Evolutionary conservation across 805 yeast species (phyloP).

Genomic region (Lipomyces orientalis): DNA sequence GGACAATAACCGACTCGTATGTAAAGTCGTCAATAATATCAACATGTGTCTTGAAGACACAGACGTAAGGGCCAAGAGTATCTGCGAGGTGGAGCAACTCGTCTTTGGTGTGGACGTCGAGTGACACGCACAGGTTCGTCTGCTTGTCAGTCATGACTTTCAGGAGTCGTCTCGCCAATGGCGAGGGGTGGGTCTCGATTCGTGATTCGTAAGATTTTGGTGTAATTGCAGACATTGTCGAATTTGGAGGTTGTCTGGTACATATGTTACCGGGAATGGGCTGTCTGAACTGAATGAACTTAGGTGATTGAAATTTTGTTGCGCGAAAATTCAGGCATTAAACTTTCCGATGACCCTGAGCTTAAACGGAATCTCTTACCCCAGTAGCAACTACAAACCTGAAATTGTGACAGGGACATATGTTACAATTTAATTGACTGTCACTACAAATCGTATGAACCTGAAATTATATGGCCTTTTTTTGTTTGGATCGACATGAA

Average conservation of each 20-base stretch:
- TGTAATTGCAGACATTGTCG: conserved; percentile 25
- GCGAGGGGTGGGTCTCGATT: conserved; percentile 72
- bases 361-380: background rate
- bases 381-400: too few relatives aligned
- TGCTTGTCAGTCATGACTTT: conserved; percentile 76
- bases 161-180: conserved; percentile 78
- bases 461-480: background rate
- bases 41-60: conserved; percentile 91
- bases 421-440: background rate
- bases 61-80: conserved; percentile 85
- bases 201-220: conserved; percentile 62
- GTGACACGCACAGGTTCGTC: conserved; percentile 91
- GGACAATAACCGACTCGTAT: conserved; percentile 76
- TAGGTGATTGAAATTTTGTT: background rate
- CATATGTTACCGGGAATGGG: background rate
- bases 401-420: too few relatives aligned
- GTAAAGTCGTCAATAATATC: conserved; percentile 91
- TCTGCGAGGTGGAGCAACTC: conserved; percentile 79
- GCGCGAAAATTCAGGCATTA: background rate
- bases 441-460: background rate
- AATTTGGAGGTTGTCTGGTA: background rate
- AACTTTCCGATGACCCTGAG: background rate
- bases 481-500: background rate
- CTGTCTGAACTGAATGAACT: background rate
- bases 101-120: conserved; percentile 80